These are phyloP conservation scores for Coemansia guatemalensis DNA, from an alignment of 192 early-diverging fungal species.

Conservation along the genomic window DNA sequence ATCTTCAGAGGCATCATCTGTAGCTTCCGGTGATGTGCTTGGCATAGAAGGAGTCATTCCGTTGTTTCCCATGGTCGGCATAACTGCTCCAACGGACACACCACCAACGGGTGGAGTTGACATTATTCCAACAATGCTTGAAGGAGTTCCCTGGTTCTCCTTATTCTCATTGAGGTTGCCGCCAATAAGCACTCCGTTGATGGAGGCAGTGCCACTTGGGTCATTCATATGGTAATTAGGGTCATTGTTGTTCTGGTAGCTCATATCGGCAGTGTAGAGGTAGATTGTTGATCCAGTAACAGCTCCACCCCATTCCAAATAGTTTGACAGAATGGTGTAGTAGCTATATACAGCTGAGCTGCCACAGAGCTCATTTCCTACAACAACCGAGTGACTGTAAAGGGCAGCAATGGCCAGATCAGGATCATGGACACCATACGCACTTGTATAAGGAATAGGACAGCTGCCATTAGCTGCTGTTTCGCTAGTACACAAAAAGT, in stretches of 20 bases:
- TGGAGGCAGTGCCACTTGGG: conserved; percentile 8
- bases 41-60: neutral
- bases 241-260: conserved; percentile 39
- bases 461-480: conserved; percentile 12
- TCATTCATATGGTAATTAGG: conserved; percentile 35
- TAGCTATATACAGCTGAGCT: conserved; percentile 30
- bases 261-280: conserved; percentile 29
- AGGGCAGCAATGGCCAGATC: conserved; percentile 39
- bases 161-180: conserved; percentile 27
- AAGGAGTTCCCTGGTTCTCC: neutral
- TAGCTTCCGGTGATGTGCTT: conserved; percentile 1
- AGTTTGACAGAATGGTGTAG: conserved; percentile 44
- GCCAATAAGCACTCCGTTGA: conserved; percentile 24
- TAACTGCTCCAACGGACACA: no score
- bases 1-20: neutral
- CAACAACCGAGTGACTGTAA: conserved; percentile 47
- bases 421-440: conserved; percentile 32
- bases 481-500: conserved; percentile 33
- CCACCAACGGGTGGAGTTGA: no score
- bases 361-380: conserved; percentile 30
- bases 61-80: no score
- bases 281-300: conserved; percentile 40
- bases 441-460: conserved; percentile 24
- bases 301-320: conserved; percentile 46
- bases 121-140: no score